phyloP scores from a whole-genome alignment of 805 yeast genomes.

The Candida sphagnicola region DNA sequence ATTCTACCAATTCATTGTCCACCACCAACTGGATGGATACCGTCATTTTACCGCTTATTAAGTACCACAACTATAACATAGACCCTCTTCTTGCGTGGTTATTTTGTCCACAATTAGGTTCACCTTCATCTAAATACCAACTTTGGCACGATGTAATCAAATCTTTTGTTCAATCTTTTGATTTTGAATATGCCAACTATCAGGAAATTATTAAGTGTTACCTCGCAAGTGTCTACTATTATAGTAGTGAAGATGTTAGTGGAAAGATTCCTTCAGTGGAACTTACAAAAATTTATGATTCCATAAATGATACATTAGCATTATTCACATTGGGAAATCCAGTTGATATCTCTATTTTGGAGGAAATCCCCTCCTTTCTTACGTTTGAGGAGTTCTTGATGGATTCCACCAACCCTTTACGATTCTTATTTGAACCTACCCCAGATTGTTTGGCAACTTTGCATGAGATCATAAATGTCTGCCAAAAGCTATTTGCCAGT shows the following conservation, averaged over 20 bases:
- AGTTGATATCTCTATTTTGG: not conserved
- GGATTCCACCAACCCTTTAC: conserved; percentile 11
- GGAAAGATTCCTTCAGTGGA: conserved; percentile 21
- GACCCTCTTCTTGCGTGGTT: conserved; percentile 24
- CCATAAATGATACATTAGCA: conserved; percentile 20
- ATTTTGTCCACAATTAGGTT: conserved; percentile 7
- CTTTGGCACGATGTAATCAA: conserved; percentile 18
- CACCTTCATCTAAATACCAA: conserved; percentile 13
- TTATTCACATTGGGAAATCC: conserved; percentile 3
- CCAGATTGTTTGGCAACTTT: conserved; percentile 14
- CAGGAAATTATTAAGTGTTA: conserved; percentile 14
- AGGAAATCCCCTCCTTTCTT: not conserved
- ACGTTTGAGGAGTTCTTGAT: conserved; percentile 15
- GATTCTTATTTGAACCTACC: conserved; percentile 15
- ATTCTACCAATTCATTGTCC: conserved; percentile 11
- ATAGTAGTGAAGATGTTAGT: conserved; percentile 11
- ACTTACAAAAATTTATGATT: conserved; percentile 24
- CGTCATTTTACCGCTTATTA: conserved; percentile 27
- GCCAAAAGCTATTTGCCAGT: conserved; percentile 30
- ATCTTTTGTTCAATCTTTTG: conserved; percentile 10
- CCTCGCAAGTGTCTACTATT: conserved; percentile 20
- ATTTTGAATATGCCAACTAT: conserved; percentile 8
- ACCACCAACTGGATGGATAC: conserved; percentile 20
- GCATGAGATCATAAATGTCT: conserved; percentile 20
- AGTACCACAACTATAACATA: conserved; percentile 17